Evolutionary conservation across 306 rosid genomes (phyloP).

Genomic region (Fragaria nilgerrensis): DNA sequence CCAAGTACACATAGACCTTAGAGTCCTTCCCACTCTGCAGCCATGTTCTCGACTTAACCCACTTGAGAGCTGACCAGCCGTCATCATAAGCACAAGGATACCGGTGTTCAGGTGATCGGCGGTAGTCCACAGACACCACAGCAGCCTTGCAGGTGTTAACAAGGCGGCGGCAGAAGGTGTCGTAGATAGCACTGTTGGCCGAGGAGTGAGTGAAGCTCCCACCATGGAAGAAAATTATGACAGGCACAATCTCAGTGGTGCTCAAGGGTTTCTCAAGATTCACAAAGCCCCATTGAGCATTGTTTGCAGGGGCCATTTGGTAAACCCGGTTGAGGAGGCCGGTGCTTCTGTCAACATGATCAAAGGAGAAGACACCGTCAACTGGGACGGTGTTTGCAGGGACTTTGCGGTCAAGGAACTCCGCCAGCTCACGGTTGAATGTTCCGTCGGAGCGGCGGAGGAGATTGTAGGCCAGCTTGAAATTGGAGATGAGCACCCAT

Average conservation of each 20-base stretch:
- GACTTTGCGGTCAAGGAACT: conserved; percentile 85
- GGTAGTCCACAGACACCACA: conserved; percentile 83
- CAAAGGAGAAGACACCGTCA: conserved; percentile 85
- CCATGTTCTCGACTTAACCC: conserved; percentile 82
- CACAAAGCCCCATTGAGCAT: conserved; percentile 39
- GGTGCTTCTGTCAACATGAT: conserved; percentile 64
- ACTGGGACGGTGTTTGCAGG: conserved; percentile 65
- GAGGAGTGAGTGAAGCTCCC: conserved; percentile 95
- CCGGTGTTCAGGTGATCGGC: conserved; percentile 74
- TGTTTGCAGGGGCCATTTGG: conserved; percentile 48
- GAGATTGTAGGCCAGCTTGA: conserved; percentile 85
- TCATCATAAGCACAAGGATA: conserved; percentile 84
- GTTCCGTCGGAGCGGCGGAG: conserved; percentile 91
- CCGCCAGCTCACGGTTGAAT: conserved; percentile 74
- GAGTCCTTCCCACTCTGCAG: conserved; percentile 78
- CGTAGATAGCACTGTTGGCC: conserved; percentile 84
- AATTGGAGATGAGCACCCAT: conserved; percentile 92
- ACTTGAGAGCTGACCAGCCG: conserved; percentile 75
- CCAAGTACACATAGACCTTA: conserved; percentile 68
- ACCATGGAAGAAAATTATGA: conserved; percentile 81
- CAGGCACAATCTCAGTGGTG: conserved; percentile 60
- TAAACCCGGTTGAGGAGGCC: conserved; percentile 72
- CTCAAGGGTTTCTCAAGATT: conserved; percentile 71
- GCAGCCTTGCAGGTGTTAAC: conserved; percentile 61
- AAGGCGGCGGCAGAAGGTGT: conserved; percentile 82